phyloP scores from a whole-genome alignment of 495 filamentous ascomycete genomes.

The Aspergillus biplanus region DNA sequence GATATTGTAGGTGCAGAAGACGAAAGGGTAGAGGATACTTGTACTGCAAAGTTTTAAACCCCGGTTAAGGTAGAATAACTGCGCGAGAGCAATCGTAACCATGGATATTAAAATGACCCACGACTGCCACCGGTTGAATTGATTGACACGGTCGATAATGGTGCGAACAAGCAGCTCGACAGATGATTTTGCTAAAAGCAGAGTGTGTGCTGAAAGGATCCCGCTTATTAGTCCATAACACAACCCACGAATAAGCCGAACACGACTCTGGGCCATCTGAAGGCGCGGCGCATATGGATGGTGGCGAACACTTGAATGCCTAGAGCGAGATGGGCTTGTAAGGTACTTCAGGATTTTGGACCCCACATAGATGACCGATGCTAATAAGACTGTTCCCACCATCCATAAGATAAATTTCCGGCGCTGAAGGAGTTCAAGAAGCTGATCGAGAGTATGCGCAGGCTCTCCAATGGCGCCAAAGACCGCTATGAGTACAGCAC shows the following conservation, averaged over 20 bases:
- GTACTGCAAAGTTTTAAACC: slow-evolving; percentile 94
- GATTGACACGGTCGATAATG: slow-evolving; percentile 81
- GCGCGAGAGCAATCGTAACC: slow-evolving; percentile 79
- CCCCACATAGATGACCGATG: slow-evolving; percentile 65
- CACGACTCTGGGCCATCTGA: slow-evolving; percentile 45
- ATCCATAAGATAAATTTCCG: slow-evolving; percentile 91
- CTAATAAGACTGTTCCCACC: slow-evolving; percentile 71
- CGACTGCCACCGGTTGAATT: slow-evolving; percentile 96
- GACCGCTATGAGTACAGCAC: slow-evolving; percentile 85
- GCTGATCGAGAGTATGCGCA: slow-evolving; percentile 81
- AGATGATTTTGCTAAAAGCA: slow-evolving; percentile 94
- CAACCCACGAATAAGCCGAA: slow-evolving; percentile 85
- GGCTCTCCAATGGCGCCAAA: slow-evolving; percentile 97
- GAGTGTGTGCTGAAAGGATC: slow-evolving; percentile 88
- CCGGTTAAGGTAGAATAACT: slow-evolving; percentile 93
- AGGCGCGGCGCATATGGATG: slow-evolving; percentile 50
- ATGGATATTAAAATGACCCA: slow-evolving; percentile 91
- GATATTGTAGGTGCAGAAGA: slow-evolving; percentile 99
- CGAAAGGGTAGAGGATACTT: slow-evolving; percentile 93
- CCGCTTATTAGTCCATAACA: slow-evolving; percentile 89
- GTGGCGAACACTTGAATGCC: slow-evolving; percentile 28
- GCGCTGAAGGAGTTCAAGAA: slow-evolving; percentile 74
- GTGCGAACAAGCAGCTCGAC: slow-evolving; percentile 96
- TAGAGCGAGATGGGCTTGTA: slow-evolving; percentile 37
- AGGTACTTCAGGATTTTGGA: slow-evolving; percentile 62